Evolutionary conservation across 202 grass and related monocot species (phyloP).

Genomic region (Panicum hallii): DNA sequence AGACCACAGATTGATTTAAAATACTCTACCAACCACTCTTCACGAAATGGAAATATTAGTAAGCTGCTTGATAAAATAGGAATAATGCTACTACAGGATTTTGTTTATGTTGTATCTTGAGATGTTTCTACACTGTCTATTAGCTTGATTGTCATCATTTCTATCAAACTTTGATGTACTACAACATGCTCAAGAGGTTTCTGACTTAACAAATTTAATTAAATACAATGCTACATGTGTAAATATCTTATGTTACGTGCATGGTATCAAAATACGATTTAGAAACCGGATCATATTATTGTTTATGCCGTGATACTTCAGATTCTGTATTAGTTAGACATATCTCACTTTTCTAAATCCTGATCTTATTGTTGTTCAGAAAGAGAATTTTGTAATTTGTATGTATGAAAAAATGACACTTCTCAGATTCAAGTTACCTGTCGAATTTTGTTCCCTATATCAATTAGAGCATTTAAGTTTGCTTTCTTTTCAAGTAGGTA

Average conservation of each 20-base stretch:
- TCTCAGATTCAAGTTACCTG: background rate
- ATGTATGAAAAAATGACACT: background rate
- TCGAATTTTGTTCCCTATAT: background rate
- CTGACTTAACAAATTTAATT: background rate
- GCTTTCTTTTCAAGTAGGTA: conserved; percentile 2
- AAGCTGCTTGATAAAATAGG: background rate
- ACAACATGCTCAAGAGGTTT: conserved; percentile 3
- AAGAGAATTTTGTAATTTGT: background rate
- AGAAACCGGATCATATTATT: conserved; percentile 21
- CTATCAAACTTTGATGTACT: background rate
- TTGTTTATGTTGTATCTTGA: conserved; percentile 13
- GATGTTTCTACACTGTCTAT: background rate
- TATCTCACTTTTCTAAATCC: background rate
- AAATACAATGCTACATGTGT: background rate
- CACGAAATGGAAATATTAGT: background rate
- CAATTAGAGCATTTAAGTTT: conserved; percentile 1
- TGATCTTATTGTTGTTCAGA: background rate
- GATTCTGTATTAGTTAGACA: background rate
- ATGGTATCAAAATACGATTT: conserved; percentile 1
- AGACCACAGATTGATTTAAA: conserved; percentile 13
- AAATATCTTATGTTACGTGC: background rate
- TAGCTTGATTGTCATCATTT: background rate
- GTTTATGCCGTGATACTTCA: background rate
- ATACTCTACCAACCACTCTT: background rate
- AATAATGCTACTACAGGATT: background rate